Percentiles rank a stretch among this genome's conserved stretches.
Conservation (phyloP, 106 monocot species). For the Acanthochlamys bracteata region DNA sequence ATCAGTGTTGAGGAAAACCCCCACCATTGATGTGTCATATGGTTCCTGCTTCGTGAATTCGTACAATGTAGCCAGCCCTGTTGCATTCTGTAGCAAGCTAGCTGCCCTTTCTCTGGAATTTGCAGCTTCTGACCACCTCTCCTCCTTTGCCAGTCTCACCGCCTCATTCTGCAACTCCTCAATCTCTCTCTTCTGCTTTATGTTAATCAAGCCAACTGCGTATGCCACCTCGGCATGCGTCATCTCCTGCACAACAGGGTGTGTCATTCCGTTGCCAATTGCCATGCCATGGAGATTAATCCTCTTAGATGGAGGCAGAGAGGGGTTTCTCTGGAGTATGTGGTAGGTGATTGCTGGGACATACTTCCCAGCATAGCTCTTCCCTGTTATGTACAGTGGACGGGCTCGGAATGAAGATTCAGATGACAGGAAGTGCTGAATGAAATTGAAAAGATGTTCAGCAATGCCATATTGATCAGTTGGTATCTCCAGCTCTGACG, state of each 20-base stretch:
- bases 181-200: constrained; percentile 27
- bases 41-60: constrained; percentile 13
- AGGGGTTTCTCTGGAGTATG: constrained; percentile 37
- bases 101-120: constrained; percentile 36
- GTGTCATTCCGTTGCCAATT: constrained; percentile 78
- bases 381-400: constrained; percentile 68
- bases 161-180: constrained; percentile 50
- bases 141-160: constrained; percentile 15
- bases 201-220: constrained; percentile 61
- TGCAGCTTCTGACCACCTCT: constrained; percentile 45
- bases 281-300: constrained; percentile 66
- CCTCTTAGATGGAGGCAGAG: background rate
- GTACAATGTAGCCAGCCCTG: constrained; percentile 68
- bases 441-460: constrained; percentile 34
- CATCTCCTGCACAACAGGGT: constrained; percentile 56
- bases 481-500: constrained; percentile 39
- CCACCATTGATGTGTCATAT: no score
- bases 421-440: constrained; percentile 42
- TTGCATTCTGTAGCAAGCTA: constrained; percentile 31
- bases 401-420: constrained; percentile 33
- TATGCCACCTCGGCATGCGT: constrained; percentile 59
- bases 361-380: constrained; percentile 96
- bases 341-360: constrained; percentile 45
- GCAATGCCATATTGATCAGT: constrained; percentile 47
- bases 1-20: no score